A percentile compares a stretch with the other conserved stretches of the same genome.
These are phyloP conservation scores for Lanmaoa pseudosensibilis DNA, from an alignment of 768 basidiomycete species.

Conservation along the genomic window DNA sequence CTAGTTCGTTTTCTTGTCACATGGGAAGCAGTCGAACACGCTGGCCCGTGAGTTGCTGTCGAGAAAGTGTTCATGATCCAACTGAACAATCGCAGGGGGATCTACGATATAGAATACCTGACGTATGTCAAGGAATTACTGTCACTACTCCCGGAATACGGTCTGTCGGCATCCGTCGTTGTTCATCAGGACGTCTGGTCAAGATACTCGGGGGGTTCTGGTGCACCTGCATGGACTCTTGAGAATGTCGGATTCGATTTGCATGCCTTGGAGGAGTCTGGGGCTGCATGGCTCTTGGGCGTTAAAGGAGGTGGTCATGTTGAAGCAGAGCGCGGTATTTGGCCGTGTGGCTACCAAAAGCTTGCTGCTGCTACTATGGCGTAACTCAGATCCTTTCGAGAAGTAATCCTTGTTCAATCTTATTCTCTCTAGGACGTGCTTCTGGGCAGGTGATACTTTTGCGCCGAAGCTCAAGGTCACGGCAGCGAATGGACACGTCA, in stretches of 20 bases:
- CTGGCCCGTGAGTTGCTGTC: conserved; percentile 69
- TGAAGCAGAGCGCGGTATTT: conserved; percentile 78
- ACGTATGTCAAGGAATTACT: conserved; percentile 72
- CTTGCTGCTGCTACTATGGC: conserved; percentile 92
- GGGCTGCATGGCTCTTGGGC: conserved; percentile 85
- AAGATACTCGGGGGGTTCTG: conserved; percentile 90
- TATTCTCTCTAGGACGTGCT: conserved; percentile 63
- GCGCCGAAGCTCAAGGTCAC: conserved; percentile 69
- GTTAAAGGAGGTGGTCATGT: conserved; percentile 73
- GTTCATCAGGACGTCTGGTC: conserved; percentile 98
- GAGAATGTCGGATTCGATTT: conserved; percentile 85
- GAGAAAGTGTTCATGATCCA: neutral
- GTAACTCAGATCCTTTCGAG: conserved; percentile 42
- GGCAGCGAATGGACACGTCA: conserved; percentile 44
- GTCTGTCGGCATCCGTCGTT: conserved; percentile 71
- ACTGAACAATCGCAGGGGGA: conserved; percentile 49
- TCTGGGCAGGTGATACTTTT: conserved; percentile 91
- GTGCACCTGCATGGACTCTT: conserved; percentile 96
- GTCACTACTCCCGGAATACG: conserved; percentile 68
- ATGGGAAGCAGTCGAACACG: conserved; percentile 97
- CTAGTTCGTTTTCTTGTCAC: conserved; percentile 90
- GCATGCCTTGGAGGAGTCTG: conserved; percentile 71
- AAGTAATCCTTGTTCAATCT: neutral
- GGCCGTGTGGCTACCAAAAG: conserved; percentile 95
- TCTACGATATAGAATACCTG: conserved; percentile 84